A percentile compares a stretch with the other conserved stretches of the same genome.
These are phyloP conservation scores for Ogataea ganodermae DNA, from an alignment of 805 yeast species.

Conservation along the genomic window DNA sequence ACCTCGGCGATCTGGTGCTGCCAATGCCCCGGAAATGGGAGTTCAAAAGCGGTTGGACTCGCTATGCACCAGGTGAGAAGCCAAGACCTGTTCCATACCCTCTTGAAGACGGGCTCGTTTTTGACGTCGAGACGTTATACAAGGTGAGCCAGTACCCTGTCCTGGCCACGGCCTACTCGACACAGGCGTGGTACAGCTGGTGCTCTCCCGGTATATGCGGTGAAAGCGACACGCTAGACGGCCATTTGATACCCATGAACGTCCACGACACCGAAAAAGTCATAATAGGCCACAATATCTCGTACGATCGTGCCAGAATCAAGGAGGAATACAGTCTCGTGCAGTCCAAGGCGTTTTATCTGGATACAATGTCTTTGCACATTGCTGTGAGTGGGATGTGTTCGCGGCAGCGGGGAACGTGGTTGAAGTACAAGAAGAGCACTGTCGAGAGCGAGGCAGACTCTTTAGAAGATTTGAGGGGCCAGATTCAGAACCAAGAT, in stretches of 20 bases:
- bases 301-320: constrained; percentile 87
- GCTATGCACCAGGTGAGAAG: constrained; percentile 56
- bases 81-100: constrained; percentile 71
- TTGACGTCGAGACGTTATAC: constrained; percentile 89
- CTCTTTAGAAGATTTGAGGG: constrained; percentile 22
- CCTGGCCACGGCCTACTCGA: constrained; percentile 77
- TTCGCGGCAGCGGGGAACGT: constrained; percentile 82
- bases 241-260: constrained; percentile 77
- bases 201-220: constrained; percentile 79
- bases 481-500: constrained; percentile 26
- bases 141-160: constrained; percentile 73
- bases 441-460: constrained; percentile 24
- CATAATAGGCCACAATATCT: constrained; percentile 86
- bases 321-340: constrained; percentile 76
- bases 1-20: constrained; percentile 34
- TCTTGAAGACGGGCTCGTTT: constrained; percentile 67
- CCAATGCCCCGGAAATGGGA: constrained; percentile 56
- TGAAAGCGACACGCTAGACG: constrained; percentile 46
- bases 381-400: constrained; percentile 90
- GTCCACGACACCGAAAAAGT: constrained; percentile 50
- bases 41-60: constrained; percentile 75
- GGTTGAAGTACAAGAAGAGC: constrained; percentile 61
- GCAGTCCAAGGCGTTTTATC: constrained; percentile 69
- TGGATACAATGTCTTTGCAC: constrained; percentile 94
- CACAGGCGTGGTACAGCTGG: constrained; percentile 92